These are phyloP conservation scores for Leccinellum albellum DNA, from an alignment of 768 basidiomycete species.

Conservation along the genomic window DNA sequence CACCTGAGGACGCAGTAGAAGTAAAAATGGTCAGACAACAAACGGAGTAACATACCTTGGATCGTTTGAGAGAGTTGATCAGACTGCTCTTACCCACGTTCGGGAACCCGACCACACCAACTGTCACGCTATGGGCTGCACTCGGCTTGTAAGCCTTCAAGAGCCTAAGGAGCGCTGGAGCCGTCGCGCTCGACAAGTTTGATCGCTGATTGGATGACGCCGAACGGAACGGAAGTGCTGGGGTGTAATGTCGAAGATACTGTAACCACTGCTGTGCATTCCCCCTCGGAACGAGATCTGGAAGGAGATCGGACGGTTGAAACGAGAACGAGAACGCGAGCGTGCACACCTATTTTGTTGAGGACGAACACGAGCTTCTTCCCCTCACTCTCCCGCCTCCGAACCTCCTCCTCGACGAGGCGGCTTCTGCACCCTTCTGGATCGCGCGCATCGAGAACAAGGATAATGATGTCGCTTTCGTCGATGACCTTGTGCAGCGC, in stretches of 20 bases:
- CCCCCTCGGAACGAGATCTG: conserved; percentile 84
- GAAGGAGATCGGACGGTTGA: background rate
- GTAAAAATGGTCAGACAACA: background rate
- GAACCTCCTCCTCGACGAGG: conserved; percentile 91
- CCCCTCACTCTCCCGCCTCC: conserved; percentile 77
- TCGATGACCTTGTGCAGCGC: conserved; percentile 90
- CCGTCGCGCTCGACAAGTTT: conserved; percentile 75
- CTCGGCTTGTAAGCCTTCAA: conserved; percentile 80
- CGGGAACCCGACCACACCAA: conserved; percentile 94
- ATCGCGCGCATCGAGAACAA: conserved; percentile 90
- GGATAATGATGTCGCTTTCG: conserved; percentile 84
- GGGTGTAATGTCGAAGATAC: conserved; percentile 87
- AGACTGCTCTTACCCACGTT: conserved; percentile 96
- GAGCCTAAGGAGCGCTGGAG: conserved; percentile 73
- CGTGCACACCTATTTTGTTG: conserved; percentile 89
- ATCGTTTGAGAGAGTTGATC: conserved; percentile 88
- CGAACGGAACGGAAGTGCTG: conserved; percentile 88
- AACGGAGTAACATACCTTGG: conserved; percentile 47
- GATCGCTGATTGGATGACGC: conserved; percentile 72
- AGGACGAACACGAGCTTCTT: conserved; percentile 91
- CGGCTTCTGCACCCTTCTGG: conserved; percentile 91
- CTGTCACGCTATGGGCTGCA: conserved; percentile 62
- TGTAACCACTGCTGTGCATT: conserved; percentile 90
- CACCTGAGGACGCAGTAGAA: conserved; percentile 43
- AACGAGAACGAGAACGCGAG: background rate